Conservation (phyloP, 1,284 basidiomycete species). For the Cronartium quercuum region DNA sequence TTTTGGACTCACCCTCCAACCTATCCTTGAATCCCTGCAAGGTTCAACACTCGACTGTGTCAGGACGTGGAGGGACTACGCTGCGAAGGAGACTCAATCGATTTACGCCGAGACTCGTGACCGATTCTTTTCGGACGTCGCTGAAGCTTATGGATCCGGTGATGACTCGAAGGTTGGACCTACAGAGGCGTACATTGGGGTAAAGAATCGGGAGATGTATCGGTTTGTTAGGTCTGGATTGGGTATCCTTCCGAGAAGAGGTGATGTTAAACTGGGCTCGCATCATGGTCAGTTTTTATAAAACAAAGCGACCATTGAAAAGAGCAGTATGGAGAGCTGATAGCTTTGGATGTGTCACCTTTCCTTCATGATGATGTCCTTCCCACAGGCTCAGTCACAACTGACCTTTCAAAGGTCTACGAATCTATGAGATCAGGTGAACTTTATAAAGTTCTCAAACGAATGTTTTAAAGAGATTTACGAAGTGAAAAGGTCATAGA, state of each 20-base stretch:
- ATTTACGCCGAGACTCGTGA: conserved; percentile 4
- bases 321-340: too few species aligned
- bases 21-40: neutral
- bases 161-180: neutral
- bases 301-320: too few species aligned
- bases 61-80: neutral
- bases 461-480: neutral
- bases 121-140: neutral
- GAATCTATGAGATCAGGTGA: conserved; percentile 28
- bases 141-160: neutral
- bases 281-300: conserved; percentile 28
- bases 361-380: neutral
- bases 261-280: conserved; percentile 19
- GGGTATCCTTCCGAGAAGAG: conserved; percentile 15
- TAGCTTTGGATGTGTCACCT: neutral
- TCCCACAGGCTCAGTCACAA: conserved; percentile 8
- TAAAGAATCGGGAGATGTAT: conserved; percentile 14
- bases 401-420: conserved; percentile 28
- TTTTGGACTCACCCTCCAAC: conserved; percentile 9
- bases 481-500: too few species aligned
- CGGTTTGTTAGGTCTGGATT: conserved; percentile 17
- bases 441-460: conserved; percentile 17
- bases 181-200: conserved; percentile 4
- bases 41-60: neutral
- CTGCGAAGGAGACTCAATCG: neutral